Evolutionary conservation across 257 asterid species (phyloP).

Genomic region (Ballota nigra): DNA sequence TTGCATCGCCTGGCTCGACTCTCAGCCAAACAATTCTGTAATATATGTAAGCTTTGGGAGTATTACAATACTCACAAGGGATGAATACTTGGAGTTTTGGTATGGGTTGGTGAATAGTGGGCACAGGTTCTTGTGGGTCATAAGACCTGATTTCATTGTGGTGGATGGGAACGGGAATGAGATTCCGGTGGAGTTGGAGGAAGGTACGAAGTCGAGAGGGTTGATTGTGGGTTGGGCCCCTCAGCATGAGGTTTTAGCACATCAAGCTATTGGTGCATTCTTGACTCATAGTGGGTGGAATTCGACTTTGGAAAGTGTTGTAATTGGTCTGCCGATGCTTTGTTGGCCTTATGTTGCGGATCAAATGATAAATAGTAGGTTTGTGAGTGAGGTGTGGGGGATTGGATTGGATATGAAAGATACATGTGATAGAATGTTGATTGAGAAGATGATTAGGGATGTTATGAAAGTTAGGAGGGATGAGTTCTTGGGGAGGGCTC

Average conservation of each 20-base stretch:
- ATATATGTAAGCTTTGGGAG: slow-evolving; percentile 46
- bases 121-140: slow-evolving; percentile 50
- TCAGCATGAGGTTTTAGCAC: slow-evolving; percentile 48
- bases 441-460: slow-evolving; percentile 43
- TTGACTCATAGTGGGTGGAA: slow-evolving; percentile 51
- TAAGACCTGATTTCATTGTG: slow-evolving; percentile 38
- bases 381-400: slow-evolving; percentile 56
- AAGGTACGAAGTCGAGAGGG: slow-evolving; percentile 35
- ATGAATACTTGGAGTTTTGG: slow-evolving; percentile 50
- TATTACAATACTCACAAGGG: slow-evolving; percentile 23
- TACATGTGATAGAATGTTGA: slow-evolving; percentile 33
- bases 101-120: slow-evolving; percentile 48
- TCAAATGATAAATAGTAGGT: slow-evolving; percentile 48
- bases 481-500: slow-evolving; percentile 34
- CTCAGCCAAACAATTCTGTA: slow-evolving; percentile 32
- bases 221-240: slow-evolving; percentile 53
- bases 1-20: slow-evolving; percentile 37
- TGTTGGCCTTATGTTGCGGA: slow-evolving; percentile 45
- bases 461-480: slow-evolving; percentile 40
- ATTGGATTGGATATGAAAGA: slow-evolving; percentile 64
- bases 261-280: slow-evolving; percentile 41
- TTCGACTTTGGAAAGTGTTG: slow-evolving; percentile 31
- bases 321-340: slow-evolving; percentile 31
- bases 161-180: slow-evolving; percentile 19
- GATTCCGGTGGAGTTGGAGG: slow-evolving; percentile 21